Percentiles rank a stretch among this genome's conserved stretches.
Evolutionary conservation across 176 grass and related monocot species (phyloP).

Genomic region (Aegilops longissima): DNA sequence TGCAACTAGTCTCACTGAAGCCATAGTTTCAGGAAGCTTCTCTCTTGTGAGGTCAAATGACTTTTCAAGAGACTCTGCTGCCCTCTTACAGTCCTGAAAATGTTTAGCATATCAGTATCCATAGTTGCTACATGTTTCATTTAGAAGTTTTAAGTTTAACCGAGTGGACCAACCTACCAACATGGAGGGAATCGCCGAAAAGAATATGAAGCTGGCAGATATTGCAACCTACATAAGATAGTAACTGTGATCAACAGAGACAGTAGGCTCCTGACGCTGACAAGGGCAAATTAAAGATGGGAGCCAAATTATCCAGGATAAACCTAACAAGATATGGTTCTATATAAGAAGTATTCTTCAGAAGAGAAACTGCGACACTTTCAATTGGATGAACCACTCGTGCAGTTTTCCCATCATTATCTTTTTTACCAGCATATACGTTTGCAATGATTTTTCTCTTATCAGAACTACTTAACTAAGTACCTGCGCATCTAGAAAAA

Average conservation of each 20-base stretch:
- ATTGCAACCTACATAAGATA: slow-evolving; percentile 50
- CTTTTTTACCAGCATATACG: no score
- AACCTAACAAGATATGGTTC: neutral
- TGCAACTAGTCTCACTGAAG: slow-evolving; percentile 59
- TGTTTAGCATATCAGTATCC: neutral
- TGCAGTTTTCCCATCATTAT: no score
- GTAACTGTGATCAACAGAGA: slow-evolving; percentile 8
- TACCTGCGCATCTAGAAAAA: neutral
- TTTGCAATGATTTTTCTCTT: no score
- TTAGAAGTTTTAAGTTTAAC: neutral
- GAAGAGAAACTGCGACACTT: no score
- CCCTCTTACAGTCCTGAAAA: slow-evolving; percentile 55
- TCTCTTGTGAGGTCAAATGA: slow-evolving; percentile 47
- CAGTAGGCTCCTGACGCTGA: neutral
- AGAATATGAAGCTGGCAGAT: slow-evolving; percentile 48
- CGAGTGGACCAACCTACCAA: slow-evolving; percentile 33
- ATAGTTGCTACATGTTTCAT: neutral
- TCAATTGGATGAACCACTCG: no score
- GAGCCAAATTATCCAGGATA: neutral
- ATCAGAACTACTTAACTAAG: no score
- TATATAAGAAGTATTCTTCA: no score
- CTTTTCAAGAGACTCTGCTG: slow-evolving; percentile 62
- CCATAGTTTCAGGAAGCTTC: slow-evolving; percentile 74
- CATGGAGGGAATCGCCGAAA: slow-evolving; percentile 59
- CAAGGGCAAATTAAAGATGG: neutral